Conservation (phyloP, 371 early-diverging fungal species). For the Rhizomucor miehei region DNA sequence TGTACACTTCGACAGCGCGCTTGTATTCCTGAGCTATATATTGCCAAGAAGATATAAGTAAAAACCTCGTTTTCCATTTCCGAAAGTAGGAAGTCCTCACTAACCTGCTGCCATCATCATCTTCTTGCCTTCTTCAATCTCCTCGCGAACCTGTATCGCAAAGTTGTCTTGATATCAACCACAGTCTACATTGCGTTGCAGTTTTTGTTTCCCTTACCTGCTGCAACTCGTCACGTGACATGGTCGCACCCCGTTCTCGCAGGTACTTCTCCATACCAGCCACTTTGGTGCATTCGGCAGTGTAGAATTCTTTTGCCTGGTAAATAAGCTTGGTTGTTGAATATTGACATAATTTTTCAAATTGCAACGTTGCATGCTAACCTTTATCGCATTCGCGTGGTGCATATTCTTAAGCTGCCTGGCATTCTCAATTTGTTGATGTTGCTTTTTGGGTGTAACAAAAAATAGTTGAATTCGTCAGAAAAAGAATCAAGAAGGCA, state of each 20-base stretch:
- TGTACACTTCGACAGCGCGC: conserved; percentile 30
- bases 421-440: conserved; percentile 41
- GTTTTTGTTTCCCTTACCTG: conserved; percentile 3
- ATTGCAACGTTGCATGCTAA: conserved; percentile 6
- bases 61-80: conserved; percentile 1
- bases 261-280: conserved; percentile 23
- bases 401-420: conserved; percentile 39
- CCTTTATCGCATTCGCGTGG: conserved; percentile 37
- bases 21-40: conserved; percentile 38
- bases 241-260: conserved; percentile 13
- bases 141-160: conserved; percentile 6
- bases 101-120: conserved; percentile 16
- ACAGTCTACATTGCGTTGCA: no score
- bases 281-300: conserved; percentile 21
- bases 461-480: no score
- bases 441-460: conserved; percentile 21
- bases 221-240: conserved; percentile 11
- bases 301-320: conserved; percentile 15
- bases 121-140: conserved; percentile 18
- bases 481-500: background rate
- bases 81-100: background rate
- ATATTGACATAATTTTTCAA: background rate
- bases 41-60: background rate
- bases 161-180: background rate
- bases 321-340: background rate